phyloP scores from a whole-genome alignment of 495 filamentous ascomycete species.

The Penicillium lividum region DNA sequence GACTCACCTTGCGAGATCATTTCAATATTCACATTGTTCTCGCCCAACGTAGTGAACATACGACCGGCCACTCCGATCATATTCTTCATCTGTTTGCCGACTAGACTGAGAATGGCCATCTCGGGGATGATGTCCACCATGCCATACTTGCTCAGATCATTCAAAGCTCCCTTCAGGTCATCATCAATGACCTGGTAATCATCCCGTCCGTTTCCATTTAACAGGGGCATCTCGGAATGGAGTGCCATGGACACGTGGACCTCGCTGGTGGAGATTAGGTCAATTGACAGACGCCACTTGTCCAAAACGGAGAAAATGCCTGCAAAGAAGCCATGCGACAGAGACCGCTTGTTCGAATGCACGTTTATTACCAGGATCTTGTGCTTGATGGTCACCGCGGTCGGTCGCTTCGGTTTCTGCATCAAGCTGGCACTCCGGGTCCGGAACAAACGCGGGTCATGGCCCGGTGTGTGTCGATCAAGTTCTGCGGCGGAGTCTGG shows the following conservation, averaged over 20 bases:
- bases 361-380: conserved; percentile 92
- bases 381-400: conserved; percentile 94
- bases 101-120: conserved; percentile 90
- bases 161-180: conserved; percentile 64
- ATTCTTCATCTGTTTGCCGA: conserved; percentile 93
- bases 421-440: conserved; percentile 49
- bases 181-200: conserved; percentile 64
- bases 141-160: conserved; percentile 74
- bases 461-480: conserved; percentile 45
- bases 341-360: conserved; percentile 85
- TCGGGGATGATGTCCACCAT: conserved; percentile 79
- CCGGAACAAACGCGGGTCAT: conserved; percentile 49
- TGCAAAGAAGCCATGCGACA: conserved; percentile 89
- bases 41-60: conserved; percentile 88
- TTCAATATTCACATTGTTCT: conserved; percentile 88
- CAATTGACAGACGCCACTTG: conserved; percentile 75
- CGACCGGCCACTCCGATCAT: conserved; percentile 87
- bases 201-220: conserved; percentile 58
- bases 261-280: conserved; percentile 91
- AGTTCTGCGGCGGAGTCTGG: conserved; percentile 49
- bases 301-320: conserved; percentile 87
- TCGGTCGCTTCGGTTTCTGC: conserved; percentile 68
- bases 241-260: conserved; percentile 96
- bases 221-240: conserved; percentile 61
- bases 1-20: conserved; percentile 93